Conservation (phyloP, 225 moss, liverwort and hornwort species). For the Pleurozium schreberi region DNA sequence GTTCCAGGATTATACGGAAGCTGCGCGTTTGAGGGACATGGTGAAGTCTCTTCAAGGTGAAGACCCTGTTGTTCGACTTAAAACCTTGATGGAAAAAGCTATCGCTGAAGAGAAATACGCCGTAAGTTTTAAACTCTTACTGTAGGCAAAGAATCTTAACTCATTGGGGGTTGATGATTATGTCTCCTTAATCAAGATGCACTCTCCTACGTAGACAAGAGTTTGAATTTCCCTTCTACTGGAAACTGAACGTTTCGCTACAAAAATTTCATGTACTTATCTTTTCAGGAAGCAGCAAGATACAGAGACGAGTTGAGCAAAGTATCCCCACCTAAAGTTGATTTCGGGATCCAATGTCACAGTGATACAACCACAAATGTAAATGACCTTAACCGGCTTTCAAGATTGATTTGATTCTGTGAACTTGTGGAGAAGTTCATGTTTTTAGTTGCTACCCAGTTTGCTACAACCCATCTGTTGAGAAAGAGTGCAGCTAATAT, state of each 20-base stretch:
- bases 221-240: neutral
- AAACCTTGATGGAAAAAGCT: constrained; percentile 36
- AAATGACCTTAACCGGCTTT: neutral
- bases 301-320: constrained; percentile 32
- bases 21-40: constrained; percentile 45
- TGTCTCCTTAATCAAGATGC: neutral
- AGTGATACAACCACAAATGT: constrained; percentile 46
- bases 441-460: neutral
- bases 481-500: neutral
- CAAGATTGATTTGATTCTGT: neutral
- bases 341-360: constrained; percentile 27
- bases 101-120: constrained; percentile 33
- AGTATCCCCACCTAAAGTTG: constrained; percentile 20
- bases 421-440: neutral
- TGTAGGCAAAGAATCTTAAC: neutral
- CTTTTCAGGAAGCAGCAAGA: constrained; percentile 35
- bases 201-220: neutral
- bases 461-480: neutral
- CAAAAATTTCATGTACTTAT: neutral
- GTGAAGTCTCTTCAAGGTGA: constrained; percentile 49
- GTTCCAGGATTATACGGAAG: constrained; percentile 43
- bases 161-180: neutral
- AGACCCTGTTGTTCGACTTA: constrained; percentile 39
- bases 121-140: neutral
- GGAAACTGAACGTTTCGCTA: neutral